phyloP scores from a whole-genome alignment of 768 basidiomycete genomes.

The Boletus patriciae region DNA sequence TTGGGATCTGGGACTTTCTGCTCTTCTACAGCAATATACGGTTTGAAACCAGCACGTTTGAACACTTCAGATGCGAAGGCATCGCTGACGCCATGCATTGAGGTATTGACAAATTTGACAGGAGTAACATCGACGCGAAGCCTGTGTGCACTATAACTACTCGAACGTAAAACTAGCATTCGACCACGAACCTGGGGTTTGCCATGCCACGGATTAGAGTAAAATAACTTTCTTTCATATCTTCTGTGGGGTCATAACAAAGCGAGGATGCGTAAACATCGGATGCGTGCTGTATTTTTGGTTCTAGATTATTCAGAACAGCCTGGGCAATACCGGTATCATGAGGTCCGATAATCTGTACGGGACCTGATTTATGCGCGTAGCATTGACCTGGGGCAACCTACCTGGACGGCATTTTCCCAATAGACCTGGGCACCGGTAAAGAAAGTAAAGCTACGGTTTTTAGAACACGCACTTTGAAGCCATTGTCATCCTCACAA shows the following conservation, averaged over 20 bases:
- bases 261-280: conserved; percentile 41
- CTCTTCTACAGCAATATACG: conserved; percentile 58
- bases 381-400: not conserved
- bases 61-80: conserved; percentile 60
- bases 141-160: conserved; percentile 11
- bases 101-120: conserved; percentile 78
- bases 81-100: conserved; percentile 89
- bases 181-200: conserved; percentile 17
- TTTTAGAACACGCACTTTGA: conserved; percentile 53
- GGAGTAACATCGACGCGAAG: conserved; percentile 7
- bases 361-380: not conserved
- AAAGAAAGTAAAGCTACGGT: not conserved
- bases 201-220: conserved; percentile 30
- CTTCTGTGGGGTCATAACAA: conserved; percentile 56
- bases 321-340: conserved; percentile 71
- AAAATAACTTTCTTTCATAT: conserved; percentile 63
- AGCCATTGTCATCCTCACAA: conserved; percentile 78
- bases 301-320: conserved; percentile 62
- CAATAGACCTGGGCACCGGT: conserved; percentile 66
- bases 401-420: conserved; percentile 84
- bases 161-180: not conserved
- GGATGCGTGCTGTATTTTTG: conserved; percentile 43
- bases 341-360: conserved; percentile 80
- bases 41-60: conserved; percentile 53
- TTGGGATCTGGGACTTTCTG: conserved; percentile 80